Conservation (phyloP, 2,329 filamentous ascomycete species). For the Xylaria sp. region DNA sequence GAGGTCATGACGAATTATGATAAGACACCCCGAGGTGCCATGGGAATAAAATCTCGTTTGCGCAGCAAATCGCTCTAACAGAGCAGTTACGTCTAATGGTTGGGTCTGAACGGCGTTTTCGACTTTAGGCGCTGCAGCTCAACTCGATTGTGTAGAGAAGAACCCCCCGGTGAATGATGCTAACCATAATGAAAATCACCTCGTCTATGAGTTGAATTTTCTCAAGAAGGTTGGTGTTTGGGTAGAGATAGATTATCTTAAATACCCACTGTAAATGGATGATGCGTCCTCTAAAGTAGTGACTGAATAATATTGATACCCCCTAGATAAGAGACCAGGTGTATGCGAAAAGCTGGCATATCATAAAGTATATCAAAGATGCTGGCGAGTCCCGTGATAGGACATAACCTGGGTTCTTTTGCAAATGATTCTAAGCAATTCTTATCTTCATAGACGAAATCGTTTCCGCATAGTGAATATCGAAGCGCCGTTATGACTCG, state of each 20-base stretch:
- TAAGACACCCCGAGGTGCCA: neutral
- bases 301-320: neutral
- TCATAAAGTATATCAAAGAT: neutral
- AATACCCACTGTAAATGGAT: neutral
- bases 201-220: neutral
- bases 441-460: neutral
- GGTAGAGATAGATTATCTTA: neutral
- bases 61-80: neutral
- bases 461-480: neutral
- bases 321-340: neutral
- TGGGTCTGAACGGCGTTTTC: neutral
- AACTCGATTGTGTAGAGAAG: neutral
- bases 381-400: neutral
- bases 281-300: neutral
- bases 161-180: neutral
- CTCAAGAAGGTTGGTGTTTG: neutral
- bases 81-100: neutral
- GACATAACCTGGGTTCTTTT: neutral
- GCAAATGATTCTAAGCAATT: neutral
- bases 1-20: neutral
- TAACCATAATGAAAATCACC: neutral
- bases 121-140: neutral
- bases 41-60: neutral
- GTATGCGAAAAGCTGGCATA: neutral
- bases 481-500: neutral